Base-by-base conservation (phyloP, 2,329 filamentous ascomycete species). In the Botrytis aclada region DNA sequence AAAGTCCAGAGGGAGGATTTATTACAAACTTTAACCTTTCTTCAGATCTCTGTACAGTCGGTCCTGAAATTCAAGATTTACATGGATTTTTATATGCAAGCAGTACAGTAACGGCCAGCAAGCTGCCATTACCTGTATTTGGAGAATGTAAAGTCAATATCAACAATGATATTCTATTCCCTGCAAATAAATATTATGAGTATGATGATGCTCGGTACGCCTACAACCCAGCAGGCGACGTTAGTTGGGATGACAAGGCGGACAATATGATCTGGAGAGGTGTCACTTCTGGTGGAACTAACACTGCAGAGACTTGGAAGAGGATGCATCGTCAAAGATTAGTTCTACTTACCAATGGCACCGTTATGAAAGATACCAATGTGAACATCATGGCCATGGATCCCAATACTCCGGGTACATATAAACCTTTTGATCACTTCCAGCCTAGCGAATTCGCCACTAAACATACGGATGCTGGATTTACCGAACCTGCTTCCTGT, bases 121-220 rank as follows among this genome's bases (percentile, higher is more conserved):
- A 85, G 62, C 85, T 88, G 72, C 82, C 90, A 22, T 82, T 90
- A 20, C 89, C 89, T 14, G 82, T 91, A 32, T 90, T 91, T 76
- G 84, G 88, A 67, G 88, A 89, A 75, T 90, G 86, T 77, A 91
- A 91, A 79, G 84, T 89, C 61, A 87, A 85, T 47, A 84, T 88
- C 75, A 90, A 90, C 78, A 90, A 88, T 76, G 89, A 91, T 77
- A 89, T 91, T 71, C 81, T 90, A 43, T 89, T 90, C 75, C 89
- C 89, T 1, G 88, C 88, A 8, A 88, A 87, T 78, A 89, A 89
- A 86, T 92, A 92, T 78, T 86, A 89, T 75, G 62, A 69, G 51
- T 85, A 84, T 29, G 81, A 86, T 14, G 87, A 91, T 77, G 82
- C 84, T 10, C 85, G 87, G 63, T 91, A 91, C 80, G 86, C 85